Base-by-base conservation (phyloP, 176 grass and related monocot species). In the Carex cristatella region DNA sequence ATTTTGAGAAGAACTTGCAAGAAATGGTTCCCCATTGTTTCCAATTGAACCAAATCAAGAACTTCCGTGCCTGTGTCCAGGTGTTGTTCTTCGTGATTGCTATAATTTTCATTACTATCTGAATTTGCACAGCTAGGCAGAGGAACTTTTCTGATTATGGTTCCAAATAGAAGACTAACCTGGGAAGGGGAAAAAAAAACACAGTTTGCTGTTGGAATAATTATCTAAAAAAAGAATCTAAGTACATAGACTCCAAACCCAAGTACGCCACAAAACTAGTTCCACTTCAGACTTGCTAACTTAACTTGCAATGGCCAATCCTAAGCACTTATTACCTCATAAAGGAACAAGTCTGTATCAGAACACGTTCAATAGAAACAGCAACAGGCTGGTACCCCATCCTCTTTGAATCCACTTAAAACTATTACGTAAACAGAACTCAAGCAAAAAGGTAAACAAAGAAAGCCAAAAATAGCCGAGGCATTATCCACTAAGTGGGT, bases 1-100 rank as follows among this genome's bases (percentile, higher is more conserved):
- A 98, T 93, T 95, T 98, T 98, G 71, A 95, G 91, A 93, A 98
- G 95, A 93, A 98, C 88, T 83, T 93, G 93, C 81, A 98, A 89
- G 84, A 98, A 98, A 88, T 98, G 95, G 66, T 94, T 79, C 37
- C 93, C 93, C 88, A 95, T 95, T 18, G 61, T 92, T 86, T 98
- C 89, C 83, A 98, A 89, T 72, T 98, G 93, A 77, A 69, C 89
- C 53, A 93, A 87, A 87, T 93, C 91, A 75, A 98, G 95, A 84
- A 95, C 82, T 64, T 93, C 87, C 53, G 71, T 79, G 70, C 82
- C 72, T 56, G 68, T 60, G 31, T 0, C 66, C 80, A 80, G 86
- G 55, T 85, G 70, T 84, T 88, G 76, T 63, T 79, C 84, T 56
- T 84, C 63, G 73, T 35, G 30, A 54, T 28, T 85, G 74, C 66